phyloP scores from a whole-genome alignment of 1,139 yeast species.

The Cylindricascospora bacillispora region DNA sequence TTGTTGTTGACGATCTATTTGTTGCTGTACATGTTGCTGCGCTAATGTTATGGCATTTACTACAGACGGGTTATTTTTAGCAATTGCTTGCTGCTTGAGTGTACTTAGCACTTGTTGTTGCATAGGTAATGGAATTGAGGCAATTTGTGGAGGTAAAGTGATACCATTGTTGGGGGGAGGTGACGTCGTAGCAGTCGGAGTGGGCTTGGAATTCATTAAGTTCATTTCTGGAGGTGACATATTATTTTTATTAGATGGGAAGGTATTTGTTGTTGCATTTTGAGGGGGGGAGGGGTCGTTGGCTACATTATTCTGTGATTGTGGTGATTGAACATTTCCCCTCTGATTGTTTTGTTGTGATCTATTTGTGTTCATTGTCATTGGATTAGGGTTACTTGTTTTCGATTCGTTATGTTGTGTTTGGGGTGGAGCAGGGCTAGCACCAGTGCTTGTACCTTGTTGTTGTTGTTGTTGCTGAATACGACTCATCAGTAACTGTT shows the following conservation, averaged over 20 bases:
- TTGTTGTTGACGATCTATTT: slow-evolving; percentile 24
- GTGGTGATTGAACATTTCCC: too few relatives aligned
- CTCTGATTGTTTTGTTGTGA: slow-evolving; percentile 7
- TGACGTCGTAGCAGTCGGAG: too few relatives aligned
- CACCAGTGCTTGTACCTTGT: slow-evolving; percentile 5
- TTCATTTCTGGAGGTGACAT: slow-evolving; percentile 1
- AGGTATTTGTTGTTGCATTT: slow-evolving; percentile 4
- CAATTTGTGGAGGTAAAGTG: slow-evolving; percentile 25
- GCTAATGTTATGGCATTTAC: slow-evolving; percentile 30
- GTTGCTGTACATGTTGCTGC: slow-evolving; percentile 25
- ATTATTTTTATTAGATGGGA: slow-evolving; percentile 4
- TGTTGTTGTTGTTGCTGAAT: slow-evolving; percentile 18
- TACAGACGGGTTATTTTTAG: slow-evolving; percentile 22
- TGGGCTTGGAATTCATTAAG: too few relatives aligned
- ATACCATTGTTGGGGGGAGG: too few relatives aligned
- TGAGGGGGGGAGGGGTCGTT: too few relatives aligned
- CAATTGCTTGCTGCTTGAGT: slow-evolving; percentile 24
- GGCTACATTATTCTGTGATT: too few relatives aligned
- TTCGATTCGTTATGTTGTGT: too few relatives aligned
- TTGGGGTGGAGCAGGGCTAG: slow-evolving; percentile 6
- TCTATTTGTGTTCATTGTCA: slow-evolving; percentile 1
- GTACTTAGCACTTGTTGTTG: slow-evolving; percentile 23
- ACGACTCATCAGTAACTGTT: slow-evolving; percentile 19
- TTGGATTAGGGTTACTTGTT: slow-evolving; percentile 4
- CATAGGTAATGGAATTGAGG: slow-evolving; percentile 22